Evolutionary conservation across 805 yeast species (phyloP).

Genomic region (Suhomyces emberorum): DNA sequence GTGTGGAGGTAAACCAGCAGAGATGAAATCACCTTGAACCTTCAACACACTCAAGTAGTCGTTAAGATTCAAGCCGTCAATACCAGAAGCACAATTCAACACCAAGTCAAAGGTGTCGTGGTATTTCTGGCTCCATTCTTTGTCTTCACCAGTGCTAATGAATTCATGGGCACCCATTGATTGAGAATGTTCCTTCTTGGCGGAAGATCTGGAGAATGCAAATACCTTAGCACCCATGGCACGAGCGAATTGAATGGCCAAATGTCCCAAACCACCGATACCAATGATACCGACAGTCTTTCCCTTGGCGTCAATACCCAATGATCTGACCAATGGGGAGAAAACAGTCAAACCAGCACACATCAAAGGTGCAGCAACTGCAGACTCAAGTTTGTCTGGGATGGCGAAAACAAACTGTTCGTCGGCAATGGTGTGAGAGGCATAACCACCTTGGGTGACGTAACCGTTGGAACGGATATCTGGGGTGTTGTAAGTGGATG

Average conservation of each 20-base stretch:
- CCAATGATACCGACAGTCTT: conserved; percentile 58
- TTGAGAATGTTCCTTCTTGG: conserved; percentile 50
- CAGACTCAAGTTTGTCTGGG: conserved; percentile 43
- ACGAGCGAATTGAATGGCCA: conserved; percentile 56
- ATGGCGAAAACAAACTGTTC: conserved; percentile 46
- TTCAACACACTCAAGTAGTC: conserved; percentile 20
- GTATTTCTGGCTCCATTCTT: conserved; percentile 27
- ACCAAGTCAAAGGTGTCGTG: conserved; percentile 41
- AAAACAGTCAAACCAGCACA: conserved; percentile 58
- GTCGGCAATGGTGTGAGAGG: conserved; percentile 45
- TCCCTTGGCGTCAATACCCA: conserved; percentile 24
- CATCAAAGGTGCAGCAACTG: conserved; percentile 49
- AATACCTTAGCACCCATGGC: conserved; percentile 63
- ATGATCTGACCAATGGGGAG: conserved; percentile 50
- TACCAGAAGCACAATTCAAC: conserved; percentile 46
- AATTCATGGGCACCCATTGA: conserved; percentile 55
- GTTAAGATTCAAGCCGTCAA: conserved; percentile 16
- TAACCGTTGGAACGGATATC: conserved; percentile 32
- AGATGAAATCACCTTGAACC: conserved; percentile 20
- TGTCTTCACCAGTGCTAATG: conserved; percentile 44
- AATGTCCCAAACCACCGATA: conserved; percentile 67
- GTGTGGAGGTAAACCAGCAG: conserved; percentile 28
- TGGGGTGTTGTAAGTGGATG: conserved; percentile 48
- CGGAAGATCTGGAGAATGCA: conserved; percentile 50
- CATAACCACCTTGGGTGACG: conserved; percentile 46